These are phyloP conservation scores for Chaetothyriales sp. DNA, from an alignment of 2,329 filamentous ascomycete species.

Conservation along the genomic window DNA sequence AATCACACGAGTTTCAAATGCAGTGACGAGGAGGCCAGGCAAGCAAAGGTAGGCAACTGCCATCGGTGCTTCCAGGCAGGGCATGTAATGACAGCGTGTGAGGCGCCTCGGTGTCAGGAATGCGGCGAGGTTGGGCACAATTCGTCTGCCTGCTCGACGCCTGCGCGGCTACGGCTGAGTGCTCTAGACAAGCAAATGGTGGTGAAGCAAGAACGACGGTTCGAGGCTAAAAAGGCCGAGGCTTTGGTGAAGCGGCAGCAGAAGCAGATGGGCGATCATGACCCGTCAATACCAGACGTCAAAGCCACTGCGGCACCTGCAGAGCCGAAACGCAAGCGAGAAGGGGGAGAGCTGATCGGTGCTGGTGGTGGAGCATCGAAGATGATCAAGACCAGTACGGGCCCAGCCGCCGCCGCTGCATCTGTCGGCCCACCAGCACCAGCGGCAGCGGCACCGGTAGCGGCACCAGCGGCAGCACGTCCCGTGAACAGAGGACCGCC, in stretches of 20 bases:
- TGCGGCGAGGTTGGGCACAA: conserved; percentile 32
- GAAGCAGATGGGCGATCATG: conserved; percentile 30
- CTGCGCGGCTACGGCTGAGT: conserved; percentile 21
- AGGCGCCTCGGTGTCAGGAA: conserved; percentile 27
- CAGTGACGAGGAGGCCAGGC: conserved; percentile 29
- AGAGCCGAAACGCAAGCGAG: conserved; percentile 14
- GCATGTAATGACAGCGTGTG: conserved; percentile 26
- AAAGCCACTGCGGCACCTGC: conserved; percentile 12
- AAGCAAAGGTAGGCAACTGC: conserved; percentile 26
- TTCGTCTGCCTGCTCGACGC: conserved; percentile 21
- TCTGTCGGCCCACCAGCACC: conserved; percentile 1
- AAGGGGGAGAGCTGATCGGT: conserved; percentile 4
- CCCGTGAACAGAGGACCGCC: background rate
- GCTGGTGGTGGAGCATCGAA: conserved; percentile 3
- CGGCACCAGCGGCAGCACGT: background rate
- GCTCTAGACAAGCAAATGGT: conserved; percentile 25
- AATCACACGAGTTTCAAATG: conserved; percentile 31
- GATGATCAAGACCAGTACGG: conserved; percentile 2
- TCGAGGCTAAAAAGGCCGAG: conserved; percentile 21
- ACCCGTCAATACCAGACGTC: conserved; percentile 28
- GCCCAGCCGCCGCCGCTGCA: background rate
- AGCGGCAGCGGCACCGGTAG: background rate
- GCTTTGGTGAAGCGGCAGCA: conserved; percentile 25
- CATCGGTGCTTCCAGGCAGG: conserved; percentile 27
- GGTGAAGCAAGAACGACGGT: conserved; percentile 24